Conservation (phyloP, 495 filamentous ascomycete species). For the Tuber calosporum region DNA sequence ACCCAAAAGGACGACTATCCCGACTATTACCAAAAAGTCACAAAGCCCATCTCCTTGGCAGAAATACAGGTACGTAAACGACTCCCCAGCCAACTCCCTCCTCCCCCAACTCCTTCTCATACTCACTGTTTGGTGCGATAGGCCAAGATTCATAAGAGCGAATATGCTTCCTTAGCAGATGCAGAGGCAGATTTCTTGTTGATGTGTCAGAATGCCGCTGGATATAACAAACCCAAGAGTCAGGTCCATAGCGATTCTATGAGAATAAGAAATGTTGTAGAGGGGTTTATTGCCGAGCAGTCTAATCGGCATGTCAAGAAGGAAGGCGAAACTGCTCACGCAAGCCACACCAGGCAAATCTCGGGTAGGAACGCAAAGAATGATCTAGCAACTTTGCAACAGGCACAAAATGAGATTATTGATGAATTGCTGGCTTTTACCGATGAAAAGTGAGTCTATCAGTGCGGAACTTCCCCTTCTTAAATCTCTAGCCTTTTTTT, state of each 20-base stretch:
- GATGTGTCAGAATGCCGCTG: slow-evolving; percentile 41
- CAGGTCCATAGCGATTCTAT: slow-evolving; percentile 41
- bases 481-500: background rate
- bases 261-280: slow-evolving; percentile 35
- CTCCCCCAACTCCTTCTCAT: slow-evolving; percentile 6
- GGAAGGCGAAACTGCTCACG: slow-evolving; percentile 23
- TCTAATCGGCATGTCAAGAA: slow-evolving; percentile 26
- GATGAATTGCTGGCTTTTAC: slow-evolving; percentile 39
- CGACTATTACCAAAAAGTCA: slow-evolving; percentile 53
- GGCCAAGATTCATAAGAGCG: slow-evolving; percentile 34
- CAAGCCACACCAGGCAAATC: slow-evolving; percentile 13
- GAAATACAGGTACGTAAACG: slow-evolving; percentile 47
- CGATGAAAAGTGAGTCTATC: slow-evolving; percentile 34
- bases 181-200: slow-evolving; percentile 36
- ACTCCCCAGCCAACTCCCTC: background rate
- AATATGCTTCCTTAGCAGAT: slow-evolving; percentile 35
- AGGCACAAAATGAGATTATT: slow-evolving; percentile 30
- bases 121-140: slow-evolving; percentile 24
- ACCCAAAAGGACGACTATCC: slow-evolving; percentile 45
- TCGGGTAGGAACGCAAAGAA: slow-evolving; percentile 23
- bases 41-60: slow-evolving; percentile 52
- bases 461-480: background rate
- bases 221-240: slow-evolving; percentile 42
- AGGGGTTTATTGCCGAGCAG: slow-evolving; percentile 37
- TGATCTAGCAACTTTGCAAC: slow-evolving; percentile 23